Evolutionary conservation across 805 yeast species (phyloP).

Genomic region (Candida germanica): DNA sequence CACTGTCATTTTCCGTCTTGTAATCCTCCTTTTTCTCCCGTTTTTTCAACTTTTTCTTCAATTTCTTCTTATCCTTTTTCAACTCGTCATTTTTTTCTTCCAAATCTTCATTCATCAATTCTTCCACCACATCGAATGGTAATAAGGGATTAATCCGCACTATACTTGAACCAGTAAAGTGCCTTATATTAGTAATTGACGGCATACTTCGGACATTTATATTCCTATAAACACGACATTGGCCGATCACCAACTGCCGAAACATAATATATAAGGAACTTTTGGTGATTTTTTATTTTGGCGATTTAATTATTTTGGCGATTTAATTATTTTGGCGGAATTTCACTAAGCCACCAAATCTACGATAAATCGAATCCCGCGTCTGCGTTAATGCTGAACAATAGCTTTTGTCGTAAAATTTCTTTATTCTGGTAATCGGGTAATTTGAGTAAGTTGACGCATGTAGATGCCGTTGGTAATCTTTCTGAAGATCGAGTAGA

Average conservation of each 20-base stretch:
- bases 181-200: neutral
- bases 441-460: constrained; percentile 80
- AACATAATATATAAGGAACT: too few relatives aligned
- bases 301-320: too few relatives aligned
- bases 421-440: constrained; percentile 75
- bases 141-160: constrained; percentile 33
- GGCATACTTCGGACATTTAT: too few relatives aligned
- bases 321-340: too few relatives aligned
- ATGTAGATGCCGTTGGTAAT: constrained; percentile 90
- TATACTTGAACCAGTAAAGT: neutral
- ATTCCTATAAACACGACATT: neutral
- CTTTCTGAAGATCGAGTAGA: constrained; percentile 55
- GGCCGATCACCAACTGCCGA: neutral
- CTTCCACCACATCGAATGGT: constrained; percentile 41
- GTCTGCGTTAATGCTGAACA: constrained; percentile 75
- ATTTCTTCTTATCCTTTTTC: constrained; percentile 24
- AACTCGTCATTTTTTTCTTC: constrained; percentile 26
- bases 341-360: constrained; percentile 1
- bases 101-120: constrained; percentile 30
- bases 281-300: too few relatives aligned
- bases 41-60: constrained; percentile 19
- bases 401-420: constrained; percentile 56
- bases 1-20: constrained; percentile 10
- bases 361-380: constrained; percentile 85
- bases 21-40: constrained; percentile 7